Percentiles rank a stretch among this genome's conserved stretches.
These are phyloP conservation scores for Clavariopsis aquatica DNA, from an alignment of 495 filamentous ascomycete species.

Conservation along the genomic window DNA sequence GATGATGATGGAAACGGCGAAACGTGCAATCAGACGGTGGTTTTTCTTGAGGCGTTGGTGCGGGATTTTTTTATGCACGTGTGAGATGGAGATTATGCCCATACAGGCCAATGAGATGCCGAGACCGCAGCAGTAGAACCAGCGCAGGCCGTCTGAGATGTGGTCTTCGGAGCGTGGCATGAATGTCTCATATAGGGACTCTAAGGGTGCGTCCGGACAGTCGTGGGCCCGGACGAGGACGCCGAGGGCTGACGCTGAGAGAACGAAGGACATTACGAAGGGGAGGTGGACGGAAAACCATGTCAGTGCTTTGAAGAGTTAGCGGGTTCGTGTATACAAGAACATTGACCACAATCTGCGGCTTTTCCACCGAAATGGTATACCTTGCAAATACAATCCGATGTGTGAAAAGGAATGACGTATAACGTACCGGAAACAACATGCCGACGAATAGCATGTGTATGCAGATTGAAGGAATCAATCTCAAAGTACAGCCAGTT, in stretches of 20 bases:
- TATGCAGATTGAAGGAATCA: slow-evolving; percentile 55
- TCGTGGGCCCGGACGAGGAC: slow-evolving; percentile 58
- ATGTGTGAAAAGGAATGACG: not conserved
- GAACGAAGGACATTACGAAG: slow-evolving; percentile 61
- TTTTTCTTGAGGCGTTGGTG: slow-evolving; percentile 52
- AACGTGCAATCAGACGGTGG: slow-evolving; percentile 51
- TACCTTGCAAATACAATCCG: too few relatives aligned
- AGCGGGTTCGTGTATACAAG: not conserved
- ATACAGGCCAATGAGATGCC: slow-evolving; percentile 55
- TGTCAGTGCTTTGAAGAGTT: slow-evolving; percentile 39
- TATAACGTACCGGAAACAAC: slow-evolving; percentile 44
- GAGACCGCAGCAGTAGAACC: slow-evolving; percentile 61
- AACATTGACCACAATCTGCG: too few relatives aligned
- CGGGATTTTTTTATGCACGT: slow-evolving; percentile 49
- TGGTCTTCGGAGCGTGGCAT: slow-evolving; percentile 47
- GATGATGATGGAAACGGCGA: slow-evolving; percentile 51
- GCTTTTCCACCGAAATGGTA: too few relatives aligned
- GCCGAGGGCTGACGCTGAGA: slow-evolving; percentile 55
- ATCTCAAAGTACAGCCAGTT: slow-evolving; percentile 68
- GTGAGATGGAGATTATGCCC: slow-evolving; percentile 50
- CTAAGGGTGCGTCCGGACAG: slow-evolving; percentile 45
- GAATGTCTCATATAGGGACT: slow-evolving; percentile 52
- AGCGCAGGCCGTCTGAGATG: slow-evolving; percentile 52
- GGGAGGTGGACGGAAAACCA: slow-evolving; percentile 53
- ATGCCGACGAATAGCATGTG: slow-evolving; percentile 58